A percentile compares a stretch with the other conserved stretches of the same genome.
phyloP scores from a whole-genome alignment of 306 rosid species.

The Vigna radiata region DNA sequence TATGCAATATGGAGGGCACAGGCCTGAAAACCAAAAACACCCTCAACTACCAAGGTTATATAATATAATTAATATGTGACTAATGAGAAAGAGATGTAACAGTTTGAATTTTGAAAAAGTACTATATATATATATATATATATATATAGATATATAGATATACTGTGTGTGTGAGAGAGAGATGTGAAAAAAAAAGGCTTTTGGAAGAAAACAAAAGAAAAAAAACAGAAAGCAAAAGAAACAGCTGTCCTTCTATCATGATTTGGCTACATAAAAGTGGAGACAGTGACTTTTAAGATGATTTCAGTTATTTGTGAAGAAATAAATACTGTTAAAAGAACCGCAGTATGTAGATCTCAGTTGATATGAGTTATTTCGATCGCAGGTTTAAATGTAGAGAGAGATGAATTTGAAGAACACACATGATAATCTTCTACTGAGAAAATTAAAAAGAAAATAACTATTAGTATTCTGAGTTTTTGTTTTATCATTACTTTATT shows the following conservation, averaged over 20 bases:
- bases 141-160: background rate
- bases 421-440: background rate
- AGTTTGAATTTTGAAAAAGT: background rate
- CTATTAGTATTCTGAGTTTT: background rate
- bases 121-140: background rate
- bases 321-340: background rate
- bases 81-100: background rate
- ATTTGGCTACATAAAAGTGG: slow-evolving; percentile 23
- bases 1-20: slow-evolving; percentile 60
- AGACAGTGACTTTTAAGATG: slow-evolving; percentile 12
- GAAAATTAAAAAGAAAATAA: background rate
- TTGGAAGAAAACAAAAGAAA: background rate
- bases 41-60: background rate
- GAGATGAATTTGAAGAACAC: too few relatives aligned
- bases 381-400: too few relatives aligned
- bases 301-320: background rate
- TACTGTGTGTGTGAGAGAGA: background rate
- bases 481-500: too few relatives aligned
- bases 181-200: background rate
- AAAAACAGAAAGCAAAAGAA: slow-evolving; percentile 8
- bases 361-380: too few relatives aligned
- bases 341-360: too few relatives aligned
- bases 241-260: slow-evolving; percentile 21
- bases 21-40: slow-evolving; percentile 48
- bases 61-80: background rate